Percentiles rank a stretch among this genome's conserved stretches.
These are phyloP conservation scores for Ramaria sp. DNA, from an alignment of 768 basidiomycete species.

Conservation along the genomic window DNA sequence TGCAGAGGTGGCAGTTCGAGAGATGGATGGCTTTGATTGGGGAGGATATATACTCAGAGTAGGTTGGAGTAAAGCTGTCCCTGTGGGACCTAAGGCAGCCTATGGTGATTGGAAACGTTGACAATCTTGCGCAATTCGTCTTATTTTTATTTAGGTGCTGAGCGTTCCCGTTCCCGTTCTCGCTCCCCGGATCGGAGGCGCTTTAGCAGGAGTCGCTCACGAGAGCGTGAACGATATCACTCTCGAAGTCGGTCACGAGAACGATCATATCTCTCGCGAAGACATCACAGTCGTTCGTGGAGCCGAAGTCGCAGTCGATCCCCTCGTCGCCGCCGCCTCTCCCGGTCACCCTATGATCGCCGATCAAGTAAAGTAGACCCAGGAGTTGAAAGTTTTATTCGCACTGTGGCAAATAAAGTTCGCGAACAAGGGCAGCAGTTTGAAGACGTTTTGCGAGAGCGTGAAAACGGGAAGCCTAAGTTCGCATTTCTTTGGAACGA, in stretches of 20 bases:
- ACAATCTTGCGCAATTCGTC: constrained; percentile 18
- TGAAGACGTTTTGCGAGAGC: constrained; percentile 59
- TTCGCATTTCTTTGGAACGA: constrained; percentile 58
- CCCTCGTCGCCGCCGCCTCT: constrained; percentile 30
- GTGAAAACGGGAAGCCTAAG: constrained; percentile 73
- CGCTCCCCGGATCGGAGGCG: constrained; percentile 22
- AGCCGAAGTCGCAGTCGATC: constrained; percentile 11
- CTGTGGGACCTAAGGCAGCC: constrained; percentile 59
- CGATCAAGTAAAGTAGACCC: constrained; percentile 45
- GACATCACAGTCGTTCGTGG: constrained; percentile 20
- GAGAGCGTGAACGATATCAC: constrained; percentile 28
- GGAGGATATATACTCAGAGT: constrained; percentile 79
- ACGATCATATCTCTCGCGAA: constrained; percentile 16
- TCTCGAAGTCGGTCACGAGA: constrained; percentile 41
- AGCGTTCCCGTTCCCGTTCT: constrained; percentile 24
- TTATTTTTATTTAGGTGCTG: constrained; percentile 21
- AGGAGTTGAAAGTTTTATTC: constrained; percentile 77
- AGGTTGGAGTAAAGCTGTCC: constrained; percentile 96
- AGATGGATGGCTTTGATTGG: constrained; percentile 93
- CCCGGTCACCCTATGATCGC: constrained; percentile 20
- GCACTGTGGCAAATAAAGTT: constrained; percentile 77
- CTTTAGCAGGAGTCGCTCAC: constrained; percentile 20
- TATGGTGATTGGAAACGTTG: constrained; percentile 44
- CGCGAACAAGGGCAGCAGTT: constrained; percentile 71
- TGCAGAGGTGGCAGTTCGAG: constrained; percentile 79